Percentiles rank a stretch among this genome's conserved stretches.
Conservation (phyloP, 352 stramenopile species). For the Plasmopara halstedii region DNA sequence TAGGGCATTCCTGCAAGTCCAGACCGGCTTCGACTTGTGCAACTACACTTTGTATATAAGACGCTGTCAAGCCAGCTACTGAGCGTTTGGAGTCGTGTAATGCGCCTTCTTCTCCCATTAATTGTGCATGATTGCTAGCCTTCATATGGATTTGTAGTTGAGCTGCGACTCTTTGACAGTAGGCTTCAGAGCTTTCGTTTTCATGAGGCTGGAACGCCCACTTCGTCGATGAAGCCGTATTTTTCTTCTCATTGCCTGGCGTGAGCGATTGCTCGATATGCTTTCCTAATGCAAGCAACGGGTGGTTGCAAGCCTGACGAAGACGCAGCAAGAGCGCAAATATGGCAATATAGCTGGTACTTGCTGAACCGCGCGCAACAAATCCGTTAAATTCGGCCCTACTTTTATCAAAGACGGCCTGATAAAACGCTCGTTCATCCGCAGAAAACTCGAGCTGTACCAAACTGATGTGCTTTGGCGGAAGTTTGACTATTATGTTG, state of each 20-base stretch:
- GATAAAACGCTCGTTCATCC: conserved; percentile 80
- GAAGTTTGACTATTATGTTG: conserved; percentile 62
- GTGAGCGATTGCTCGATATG: conserved; percentile 41
- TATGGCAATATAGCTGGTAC: conserved; percentile 83
- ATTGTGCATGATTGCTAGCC: conserved; percentile 15
- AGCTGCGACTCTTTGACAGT: conserved; percentile 52
- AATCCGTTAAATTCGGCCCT: conserved; percentile 86
- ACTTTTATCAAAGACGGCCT: conserved; percentile 77
- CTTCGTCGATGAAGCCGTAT: background rate
- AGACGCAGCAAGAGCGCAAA: conserved; percentile 83
- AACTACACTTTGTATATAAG: conserved; percentile 67
- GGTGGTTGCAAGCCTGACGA: conserved; percentile 87
- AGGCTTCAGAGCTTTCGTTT: conserved; percentile 46
- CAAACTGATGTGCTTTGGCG: conserved; percentile 59
- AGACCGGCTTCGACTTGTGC: conserved; percentile 75
- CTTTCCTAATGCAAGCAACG: conserved; percentile 73
- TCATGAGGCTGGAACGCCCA: conserved; percentile 39
- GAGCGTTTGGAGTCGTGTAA: conserved; percentile 2
- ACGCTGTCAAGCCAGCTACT: conserved; percentile 24
- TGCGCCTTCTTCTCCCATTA: conserved; percentile 1
- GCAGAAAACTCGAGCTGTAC: conserved; percentile 62
- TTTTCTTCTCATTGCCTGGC: conserved; percentile 1
- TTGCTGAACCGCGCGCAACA: conserved; percentile 62
- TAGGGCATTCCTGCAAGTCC: conserved; percentile 74
- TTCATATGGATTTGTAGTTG: conserved; percentile 47